A percentile compares a stretch with the other conserved stretches of the same genome.
Evolutionary conservation across 148 eudicot species (phyloP).

Genomic region (Dianthus caryophyllus): DNA sequence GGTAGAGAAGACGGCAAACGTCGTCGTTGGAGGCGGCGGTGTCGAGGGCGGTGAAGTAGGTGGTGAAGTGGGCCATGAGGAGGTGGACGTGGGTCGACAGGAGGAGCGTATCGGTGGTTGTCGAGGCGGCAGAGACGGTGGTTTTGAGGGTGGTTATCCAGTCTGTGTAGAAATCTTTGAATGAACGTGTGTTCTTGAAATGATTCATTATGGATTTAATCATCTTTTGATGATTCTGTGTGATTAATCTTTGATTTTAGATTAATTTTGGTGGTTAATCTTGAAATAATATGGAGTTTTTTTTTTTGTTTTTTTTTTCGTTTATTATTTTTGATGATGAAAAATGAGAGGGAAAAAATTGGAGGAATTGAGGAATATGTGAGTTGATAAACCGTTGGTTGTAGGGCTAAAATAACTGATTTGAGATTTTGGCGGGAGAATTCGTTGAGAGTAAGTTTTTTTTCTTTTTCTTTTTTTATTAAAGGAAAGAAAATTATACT

Average conservation of each 20-base stretch:
- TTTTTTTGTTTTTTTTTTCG: neutral
- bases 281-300: neutral
- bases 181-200: constrained; percentile 38
- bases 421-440: neutral
- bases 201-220: constrained; percentile 34
- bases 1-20: constrained; percentile 53
- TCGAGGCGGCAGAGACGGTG: constrained; percentile 33
- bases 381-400: neutral
- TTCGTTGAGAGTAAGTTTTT: no score
- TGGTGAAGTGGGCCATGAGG: constrained; percentile 56
- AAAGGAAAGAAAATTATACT: no score
- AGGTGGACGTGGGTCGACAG: constrained; percentile 53
- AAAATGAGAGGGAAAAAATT: no score
- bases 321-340: no score
- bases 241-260: neutral
- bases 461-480: no score
- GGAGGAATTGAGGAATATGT: neutral
- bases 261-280: neutral
- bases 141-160: constrained; percentile 55
- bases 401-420: neutral
- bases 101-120: constrained; percentile 31
- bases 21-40: constrained; percentile 45
- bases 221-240: no score
- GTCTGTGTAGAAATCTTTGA: constrained; percentile 56
- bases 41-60: constrained; percentile 71